Base-by-base conservation (phyloP, 768 basidiomycete species). In the Termitomyces sp. region DNA sequence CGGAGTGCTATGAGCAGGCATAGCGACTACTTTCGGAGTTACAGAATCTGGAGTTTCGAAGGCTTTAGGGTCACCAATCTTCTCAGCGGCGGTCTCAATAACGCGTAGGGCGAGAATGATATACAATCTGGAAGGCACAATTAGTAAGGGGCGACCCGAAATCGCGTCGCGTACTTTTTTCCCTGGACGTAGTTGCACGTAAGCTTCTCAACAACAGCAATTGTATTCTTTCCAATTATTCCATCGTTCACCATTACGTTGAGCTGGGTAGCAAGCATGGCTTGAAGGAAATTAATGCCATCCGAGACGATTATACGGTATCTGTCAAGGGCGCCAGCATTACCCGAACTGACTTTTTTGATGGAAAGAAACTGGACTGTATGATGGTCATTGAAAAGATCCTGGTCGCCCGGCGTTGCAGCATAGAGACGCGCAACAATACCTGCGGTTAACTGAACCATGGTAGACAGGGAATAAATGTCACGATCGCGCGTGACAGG, bases 191-290 rank as follows among this genome's bases (percentile, higher is more conserved):
- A 79, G 70, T 95, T 96, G 67, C 87, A 88, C 1, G 93, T 89
- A 67, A 91, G 83, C 66, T 83, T 86, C 61, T 87, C 85, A 37
- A 97, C 73, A 44, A 82, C 77, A 41, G 88, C 82, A 22, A 98
- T 73, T 1, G 84, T 78, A 67, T 90, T 78, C 67, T 87, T 91
- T 39, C 73, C 72, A 36, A 98, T 76, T 0, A 75, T 67, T 6
- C 85, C 82, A 0, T 84, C 77, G 16, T 87, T 80, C 15, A 95
- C 86, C 63, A 93, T 74, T 7, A 76, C 61, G 66, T 98, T 98
- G 47, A 95, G 81, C 67, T 93, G 90, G 0, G 95, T 98, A 5
- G 95, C 92, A 36, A 98, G 79, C 97, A 99, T 98, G 27, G 91
- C 87, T 71, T 98, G 97, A 50, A 90, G 78, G 70, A 91, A 97